Evolutionary conservation across 768 basidiomycete genomes (phyloP).

Genomic region (Auricularia auricula-judae): DNA sequence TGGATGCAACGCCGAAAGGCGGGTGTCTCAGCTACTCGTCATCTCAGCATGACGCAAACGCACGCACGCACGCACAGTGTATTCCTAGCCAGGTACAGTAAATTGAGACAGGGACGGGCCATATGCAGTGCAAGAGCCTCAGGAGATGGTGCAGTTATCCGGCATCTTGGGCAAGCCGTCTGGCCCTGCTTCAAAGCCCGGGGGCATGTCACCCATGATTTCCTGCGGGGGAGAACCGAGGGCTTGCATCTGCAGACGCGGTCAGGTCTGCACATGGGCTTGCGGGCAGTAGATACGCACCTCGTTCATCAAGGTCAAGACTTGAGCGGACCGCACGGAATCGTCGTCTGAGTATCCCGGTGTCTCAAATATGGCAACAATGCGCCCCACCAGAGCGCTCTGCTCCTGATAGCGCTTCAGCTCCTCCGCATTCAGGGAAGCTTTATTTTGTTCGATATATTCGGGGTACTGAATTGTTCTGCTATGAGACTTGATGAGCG

Average conservation of each 20-base stretch:
- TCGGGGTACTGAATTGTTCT: conserved; percentile 49
- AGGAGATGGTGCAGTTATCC: conserved; percentile 25
- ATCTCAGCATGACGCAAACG: too few relatives aligned
- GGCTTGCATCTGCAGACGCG: conserved; percentile 53
- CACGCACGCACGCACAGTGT: not conserved
- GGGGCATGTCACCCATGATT: conserved; percentile 74
- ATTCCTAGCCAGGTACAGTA: not conserved
- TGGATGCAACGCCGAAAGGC: too few relatives aligned
- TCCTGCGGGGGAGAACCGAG: conserved; percentile 69
- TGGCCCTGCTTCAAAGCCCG: conserved; percentile 45
- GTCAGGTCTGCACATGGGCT: not conserved
- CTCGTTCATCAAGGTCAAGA: conserved; percentile 69
- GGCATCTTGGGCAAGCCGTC: conserved; percentile 45
- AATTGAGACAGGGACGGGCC: not conserved
- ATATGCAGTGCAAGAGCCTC: not conserved
- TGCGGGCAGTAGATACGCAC: conserved; percentile 23
- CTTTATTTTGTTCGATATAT: conserved; percentile 51
- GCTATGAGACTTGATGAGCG: not conserved
- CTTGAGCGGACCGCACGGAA: conserved; percentile 28
- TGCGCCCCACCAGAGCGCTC: conserved; percentile 38
- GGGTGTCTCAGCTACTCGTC: too few relatives aligned
- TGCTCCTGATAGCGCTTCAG: conserved; percentile 56
- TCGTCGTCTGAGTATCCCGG: conserved; percentile 48
- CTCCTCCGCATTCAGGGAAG: conserved; percentile 46
- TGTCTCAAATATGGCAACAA: conserved; percentile 58